Percentiles rank a stretch among this genome's conserved stretches.
Evolutionary conservation across 106 monocot species (phyloP).

Genomic region (Acanthochlamys bracteata): DNA sequence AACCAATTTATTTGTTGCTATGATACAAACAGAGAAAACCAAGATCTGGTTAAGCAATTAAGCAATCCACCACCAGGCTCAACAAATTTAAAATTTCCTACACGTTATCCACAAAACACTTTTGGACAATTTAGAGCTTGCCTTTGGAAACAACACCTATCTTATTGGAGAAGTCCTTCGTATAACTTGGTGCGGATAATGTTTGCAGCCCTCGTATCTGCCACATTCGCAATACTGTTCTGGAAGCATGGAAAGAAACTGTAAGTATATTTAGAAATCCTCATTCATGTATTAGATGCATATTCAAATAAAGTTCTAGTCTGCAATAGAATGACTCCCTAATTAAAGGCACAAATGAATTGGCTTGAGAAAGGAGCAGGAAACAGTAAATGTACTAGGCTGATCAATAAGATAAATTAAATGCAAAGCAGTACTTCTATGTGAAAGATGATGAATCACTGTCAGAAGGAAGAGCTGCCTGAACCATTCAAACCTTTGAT

Average conservation of each 20-base stretch:
- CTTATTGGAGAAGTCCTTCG: constrained; percentile 78
- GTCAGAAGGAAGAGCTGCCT: no score
- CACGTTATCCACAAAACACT: constrained; percentile 47
- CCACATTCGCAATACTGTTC: constrained; percentile 20
- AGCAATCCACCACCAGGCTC: constrained; percentile 39
- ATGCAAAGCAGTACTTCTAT: no score
- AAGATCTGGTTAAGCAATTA: constrained; percentile 37
- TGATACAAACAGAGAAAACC: constrained; percentile 29
- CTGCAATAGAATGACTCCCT: no score
- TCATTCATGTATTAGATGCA: not conserved
- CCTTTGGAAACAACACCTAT: constrained; percentile 68
- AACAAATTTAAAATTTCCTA: constrained; percentile 47
- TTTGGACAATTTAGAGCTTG: constrained; percentile 74
- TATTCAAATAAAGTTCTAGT: no score
- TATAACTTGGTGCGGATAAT: constrained; percentile 48
- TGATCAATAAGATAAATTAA: no score
- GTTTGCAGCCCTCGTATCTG: constrained; percentile 16
- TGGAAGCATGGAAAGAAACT: constrained; percentile 47
- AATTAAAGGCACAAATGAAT: no score
- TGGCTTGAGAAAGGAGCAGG: no score
- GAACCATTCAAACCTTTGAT: no score
- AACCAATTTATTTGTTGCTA: constrained; percentile 10
- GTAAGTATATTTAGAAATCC: constrained; percentile 21
- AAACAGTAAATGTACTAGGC: no score
- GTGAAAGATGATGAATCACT: no score